phyloP scores from a whole-genome alignment of 2,329 filamentous ascomycete species.

The Ceratocystis papillata region DNA sequence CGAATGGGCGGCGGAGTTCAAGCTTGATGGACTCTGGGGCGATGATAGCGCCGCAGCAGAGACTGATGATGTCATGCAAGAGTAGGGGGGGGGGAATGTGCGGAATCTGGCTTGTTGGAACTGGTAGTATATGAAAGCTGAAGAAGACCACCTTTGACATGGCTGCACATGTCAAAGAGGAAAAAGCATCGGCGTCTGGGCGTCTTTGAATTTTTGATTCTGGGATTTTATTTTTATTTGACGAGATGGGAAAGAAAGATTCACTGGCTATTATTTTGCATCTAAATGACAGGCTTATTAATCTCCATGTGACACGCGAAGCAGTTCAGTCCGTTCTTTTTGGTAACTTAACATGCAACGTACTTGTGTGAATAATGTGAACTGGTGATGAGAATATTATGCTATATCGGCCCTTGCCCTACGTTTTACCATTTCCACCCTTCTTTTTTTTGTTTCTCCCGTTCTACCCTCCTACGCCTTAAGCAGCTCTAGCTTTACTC shows the following conservation, averaged over 20 bases:
- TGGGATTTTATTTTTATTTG: constrained; percentile 25
- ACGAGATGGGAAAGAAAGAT: constrained; percentile 21
- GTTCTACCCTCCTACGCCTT: constrained; percentile 27
- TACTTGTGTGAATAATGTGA: neutral
- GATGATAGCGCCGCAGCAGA: constrained; percentile 27
- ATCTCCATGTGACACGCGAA: neutral
- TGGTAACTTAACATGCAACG: too few relatives aligned
- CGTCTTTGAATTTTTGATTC: constrained; percentile 25
- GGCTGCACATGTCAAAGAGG: constrained; percentile 5
- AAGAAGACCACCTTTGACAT: constrained; percentile 9
- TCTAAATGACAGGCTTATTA: constrained; percentile 16
- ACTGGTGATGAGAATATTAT: constrained; percentile 4
- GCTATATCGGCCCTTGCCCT: neutral
- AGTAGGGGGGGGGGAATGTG: constrained; percentile 30
- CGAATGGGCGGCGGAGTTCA: constrained; percentile 90
- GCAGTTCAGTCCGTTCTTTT: neutral
- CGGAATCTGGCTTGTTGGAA: neutral
- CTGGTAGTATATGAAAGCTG: constrained; percentile 11
- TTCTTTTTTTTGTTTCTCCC: constrained; percentile 15
- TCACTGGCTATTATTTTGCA: constrained; percentile 22
- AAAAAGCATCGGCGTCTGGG: constrained; percentile 27
- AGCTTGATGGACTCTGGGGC: constrained; percentile 85
- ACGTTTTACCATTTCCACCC: neutral
- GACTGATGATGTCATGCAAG: constrained; percentile 42
- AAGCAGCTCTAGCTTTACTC: constrained; percentile 64